Evolutionary conservation across 768 basidiomycete species (phyloP).

Genomic region (Butyriboletus loyo): DNA sequence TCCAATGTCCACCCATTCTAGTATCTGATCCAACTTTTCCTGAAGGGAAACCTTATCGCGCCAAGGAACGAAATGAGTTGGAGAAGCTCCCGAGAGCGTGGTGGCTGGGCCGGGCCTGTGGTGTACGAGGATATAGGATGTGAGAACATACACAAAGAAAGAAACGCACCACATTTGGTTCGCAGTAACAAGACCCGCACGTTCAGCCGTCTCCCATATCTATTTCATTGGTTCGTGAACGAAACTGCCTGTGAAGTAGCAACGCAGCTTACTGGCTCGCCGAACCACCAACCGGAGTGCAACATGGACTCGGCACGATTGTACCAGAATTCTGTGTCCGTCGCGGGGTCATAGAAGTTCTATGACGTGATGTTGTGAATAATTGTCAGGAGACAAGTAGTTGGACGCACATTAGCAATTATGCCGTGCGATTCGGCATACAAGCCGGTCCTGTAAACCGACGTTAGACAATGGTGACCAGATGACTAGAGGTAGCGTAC

Average conservation of each 20-base stretch:
- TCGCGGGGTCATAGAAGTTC: constrained; percentile 85
- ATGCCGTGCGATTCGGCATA: constrained; percentile 91
- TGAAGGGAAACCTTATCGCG: constrained; percentile 53
- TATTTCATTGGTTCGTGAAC: constrained; percentile 27
- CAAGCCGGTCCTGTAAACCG: constrained; percentile 71
- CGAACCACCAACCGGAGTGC: constrained; percentile 80
- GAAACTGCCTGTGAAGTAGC: background rate
- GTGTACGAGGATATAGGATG: background rate
- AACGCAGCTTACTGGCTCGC: constrained; percentile 73
- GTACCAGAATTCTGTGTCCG: constrained; percentile 66
- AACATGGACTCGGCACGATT: constrained; percentile 58
- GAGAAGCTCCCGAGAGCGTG: constrained; percentile 58
- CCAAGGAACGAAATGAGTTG: constrained; percentile 82
- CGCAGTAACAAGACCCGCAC: constrained; percentile 70
- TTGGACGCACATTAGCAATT: constrained; percentile 68
- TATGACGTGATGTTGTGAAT: constrained; percentile 25
- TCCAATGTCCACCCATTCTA: constrained; percentile 81
- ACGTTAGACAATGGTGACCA: background rate
- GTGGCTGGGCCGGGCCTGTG: constrained; percentile 79
- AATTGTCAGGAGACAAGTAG: background rate
- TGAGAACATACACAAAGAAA: background rate
- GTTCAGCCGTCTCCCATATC: constrained; percentile 90
- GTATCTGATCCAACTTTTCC: constrained; percentile 73
- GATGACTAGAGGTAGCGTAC: constrained; percentile 37
- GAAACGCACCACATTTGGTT: constrained; percentile 86